Conservation (phyloP, 2,329 filamentous ascomycete species). For the Fusarium piperis region DNA sequence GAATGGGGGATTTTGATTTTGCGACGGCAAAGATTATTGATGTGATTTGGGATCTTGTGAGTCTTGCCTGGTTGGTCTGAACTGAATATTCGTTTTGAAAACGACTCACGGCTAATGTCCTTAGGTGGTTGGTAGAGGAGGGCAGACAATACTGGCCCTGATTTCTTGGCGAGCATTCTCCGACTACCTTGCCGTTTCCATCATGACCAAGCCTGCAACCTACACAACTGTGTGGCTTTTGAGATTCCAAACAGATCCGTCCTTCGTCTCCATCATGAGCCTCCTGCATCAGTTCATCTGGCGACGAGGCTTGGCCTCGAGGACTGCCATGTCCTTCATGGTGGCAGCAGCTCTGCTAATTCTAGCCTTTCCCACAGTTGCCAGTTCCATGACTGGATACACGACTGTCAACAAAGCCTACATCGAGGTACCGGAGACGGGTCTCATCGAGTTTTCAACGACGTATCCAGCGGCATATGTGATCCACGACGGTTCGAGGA, state of each 20-base stretch:
- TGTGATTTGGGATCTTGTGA: conserved; percentile 17
- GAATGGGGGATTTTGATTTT: not conserved
- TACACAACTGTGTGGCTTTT: conserved; percentile 10
- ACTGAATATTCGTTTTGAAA: too few species aligned
- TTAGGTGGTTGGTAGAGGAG: conserved; percentile 13
- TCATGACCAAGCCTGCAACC: not conserved
- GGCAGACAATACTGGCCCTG: not conserved
- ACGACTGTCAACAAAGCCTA: not conserved
- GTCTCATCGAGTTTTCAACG: fast-evolving
- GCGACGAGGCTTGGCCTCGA: not conserved
- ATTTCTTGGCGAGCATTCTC: conserved; percentile 11
- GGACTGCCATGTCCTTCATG: not conserved
- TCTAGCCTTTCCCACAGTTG: not conserved
- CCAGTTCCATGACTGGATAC: conserved; percentile 25
- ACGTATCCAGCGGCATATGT: not conserved
- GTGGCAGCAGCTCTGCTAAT: not conserved
- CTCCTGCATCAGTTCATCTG: not conserved
- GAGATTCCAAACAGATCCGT: not conserved
- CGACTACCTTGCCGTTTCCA: conserved; percentile 8
- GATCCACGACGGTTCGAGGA: conserved; percentile 6
- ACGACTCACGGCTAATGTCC: fast-evolving
- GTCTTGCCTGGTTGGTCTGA: not conserved
- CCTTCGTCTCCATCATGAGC: not conserved
- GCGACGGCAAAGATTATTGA: conserved; percentile 5
- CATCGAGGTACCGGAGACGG: not conserved